These are phyloP conservation scores for Boletus tylopilopsis DNA, from an alignment of 768 basidiomycete genomes.

Conservation along the genomic window DNA sequence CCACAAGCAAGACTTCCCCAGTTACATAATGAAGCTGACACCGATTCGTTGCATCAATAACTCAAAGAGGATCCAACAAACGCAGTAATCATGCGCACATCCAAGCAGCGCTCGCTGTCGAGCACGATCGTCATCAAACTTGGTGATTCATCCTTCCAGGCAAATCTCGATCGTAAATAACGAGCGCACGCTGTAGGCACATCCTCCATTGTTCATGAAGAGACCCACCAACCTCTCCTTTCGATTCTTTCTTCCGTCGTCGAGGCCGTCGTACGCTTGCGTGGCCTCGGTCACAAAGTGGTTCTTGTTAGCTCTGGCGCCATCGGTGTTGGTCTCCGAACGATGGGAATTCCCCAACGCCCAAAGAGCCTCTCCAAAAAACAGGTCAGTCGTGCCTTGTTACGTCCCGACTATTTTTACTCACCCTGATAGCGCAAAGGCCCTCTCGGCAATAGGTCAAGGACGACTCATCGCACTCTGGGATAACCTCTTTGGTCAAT, in stretches of 20 bases:
- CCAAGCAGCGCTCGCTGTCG: conserved; percentile 30
- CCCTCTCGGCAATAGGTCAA: conserved; percentile 95
- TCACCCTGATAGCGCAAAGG: conserved; percentile 47
- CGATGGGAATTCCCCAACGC: conserved; percentile 78
- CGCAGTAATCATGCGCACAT: conserved; percentile 14
- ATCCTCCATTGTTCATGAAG: conserved; percentile 95
- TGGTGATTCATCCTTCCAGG: conserved; percentile 41
- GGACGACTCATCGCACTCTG: conserved; percentile 93
- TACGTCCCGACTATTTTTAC: background rate
- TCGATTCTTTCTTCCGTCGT: conserved; percentile 90
- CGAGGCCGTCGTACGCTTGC: conserved; percentile 81
- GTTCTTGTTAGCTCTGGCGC: conserved; percentile 96
- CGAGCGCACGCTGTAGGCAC: conserved; percentile 48
- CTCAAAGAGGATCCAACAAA: background rate
- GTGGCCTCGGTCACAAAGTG: conserved; percentile 83
- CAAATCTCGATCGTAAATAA: conserved; percentile 7
- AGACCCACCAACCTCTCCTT: conserved; percentile 86
- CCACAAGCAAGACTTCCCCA: too few species aligned
- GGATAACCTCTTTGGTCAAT: conserved; percentile 93
- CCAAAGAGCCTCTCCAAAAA: conserved; percentile 88
- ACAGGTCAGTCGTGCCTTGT: conserved; percentile 56
- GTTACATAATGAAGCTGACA: too few species aligned
- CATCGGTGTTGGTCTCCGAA: conserved; percentile 91
- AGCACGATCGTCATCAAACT: conserved; percentile 86
- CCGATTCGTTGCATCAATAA: too few species aligned